Base-by-base conservation (phyloP, 148 eudicot species). In the Mesembryanthemum crystallinum region DNA sequence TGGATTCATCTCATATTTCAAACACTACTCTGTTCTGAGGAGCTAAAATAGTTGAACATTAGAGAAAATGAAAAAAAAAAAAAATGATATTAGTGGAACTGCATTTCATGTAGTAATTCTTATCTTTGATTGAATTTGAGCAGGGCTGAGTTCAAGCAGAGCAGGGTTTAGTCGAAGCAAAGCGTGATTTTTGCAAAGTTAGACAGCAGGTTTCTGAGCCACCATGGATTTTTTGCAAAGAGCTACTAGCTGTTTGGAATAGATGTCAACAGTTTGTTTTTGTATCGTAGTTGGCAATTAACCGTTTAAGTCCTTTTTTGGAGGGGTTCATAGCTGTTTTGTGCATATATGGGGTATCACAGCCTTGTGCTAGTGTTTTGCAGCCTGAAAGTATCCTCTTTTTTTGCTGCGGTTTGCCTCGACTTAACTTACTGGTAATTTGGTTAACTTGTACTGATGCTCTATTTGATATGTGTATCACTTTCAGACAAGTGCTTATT, bases 181-280 rank as follows among this genome's bases (percentile, higher is more conserved):
- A 37, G 51, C 49, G 37, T 37, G 49, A 37, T 64, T 64, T 35
- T 33, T 24, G 25, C 8, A 21, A 45, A 65, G 7, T 8, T 35
- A 1, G 27, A 39, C n/a, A 25, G 1, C 68, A 35, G 21, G 64
- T 20, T 64, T n/a, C n/a, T 23, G 6, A 35, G 28, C 17, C 17
- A 8, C 49, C 49, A 45, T 37, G 47, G 49, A 45, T 65, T 65
- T 37, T 35, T 65, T 65, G 69, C 42, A 63, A 35, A 63, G 33
- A 13, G 15, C 35, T 63, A n/a, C 27, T 37, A 65, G 49, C n/a
- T 35, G 3, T 17, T 3, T 7, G 27, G 62, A 24, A 58, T 7
- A 12, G 17, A 23, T 24, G 11, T 18, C 24, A 4, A 21, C 62
- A 8, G 27, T 3, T n/a, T 8, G 5, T 2, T 58, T 58, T 58